These are phyloP conservation scores for Gelatoporia subvermispora DNA, from an alignment of 768 basidiomycete genomes.

Conservation along the genomic window DNA sequence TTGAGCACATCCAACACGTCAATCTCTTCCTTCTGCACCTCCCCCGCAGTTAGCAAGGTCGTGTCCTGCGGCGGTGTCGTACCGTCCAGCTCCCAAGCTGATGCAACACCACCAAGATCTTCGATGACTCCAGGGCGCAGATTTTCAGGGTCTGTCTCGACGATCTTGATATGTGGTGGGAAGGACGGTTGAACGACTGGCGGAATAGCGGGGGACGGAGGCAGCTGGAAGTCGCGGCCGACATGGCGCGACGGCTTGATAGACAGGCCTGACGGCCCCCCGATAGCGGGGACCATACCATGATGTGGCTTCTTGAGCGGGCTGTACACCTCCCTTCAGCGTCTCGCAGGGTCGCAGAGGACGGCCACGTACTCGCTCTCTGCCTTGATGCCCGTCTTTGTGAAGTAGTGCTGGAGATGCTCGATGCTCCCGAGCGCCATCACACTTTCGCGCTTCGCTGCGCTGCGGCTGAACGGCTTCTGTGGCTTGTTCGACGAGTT, in stretches of 20 bases:
- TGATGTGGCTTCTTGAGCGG: conserved; percentile 46
- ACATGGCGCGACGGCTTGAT: conserved; percentile 37
- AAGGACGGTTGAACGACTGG: conserved; percentile 38
- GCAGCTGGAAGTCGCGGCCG: conserved; percentile 54
- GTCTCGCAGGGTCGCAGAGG: conserved; percentile 10
- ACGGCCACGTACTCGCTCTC: conserved; percentile 60
- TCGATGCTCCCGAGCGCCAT: conserved; percentile 95
- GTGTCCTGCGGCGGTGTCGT: conserved; percentile 8
- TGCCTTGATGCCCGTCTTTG: conserved; percentile 75
- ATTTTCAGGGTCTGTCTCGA: conserved; percentile 71
- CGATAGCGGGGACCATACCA: conserved; percentile 74
- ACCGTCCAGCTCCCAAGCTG: conserved; percentile 52
- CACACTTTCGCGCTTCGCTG: conserved; percentile 90
- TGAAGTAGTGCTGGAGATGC: conserved; percentile 93
- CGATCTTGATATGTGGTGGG: conserved; percentile 55
- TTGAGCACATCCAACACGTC: conserved; percentile 73
- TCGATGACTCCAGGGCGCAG: conserved; percentile 73
- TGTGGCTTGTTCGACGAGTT: conserved; percentile 66
- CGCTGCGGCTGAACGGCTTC: conserved; percentile 86
- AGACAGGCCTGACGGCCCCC: conserved; percentile 35
- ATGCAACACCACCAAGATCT: conserved; percentile 63
- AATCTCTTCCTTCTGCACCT: conserved; percentile 22
- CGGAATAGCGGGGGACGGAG: conserved; percentile 63
- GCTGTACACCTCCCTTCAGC: conserved; percentile 21
- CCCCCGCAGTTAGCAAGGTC: conserved; percentile 18